Base-by-base conservation (phyloP, 805 yeast genomes). In the Huiozyma naganishii region DNA sequence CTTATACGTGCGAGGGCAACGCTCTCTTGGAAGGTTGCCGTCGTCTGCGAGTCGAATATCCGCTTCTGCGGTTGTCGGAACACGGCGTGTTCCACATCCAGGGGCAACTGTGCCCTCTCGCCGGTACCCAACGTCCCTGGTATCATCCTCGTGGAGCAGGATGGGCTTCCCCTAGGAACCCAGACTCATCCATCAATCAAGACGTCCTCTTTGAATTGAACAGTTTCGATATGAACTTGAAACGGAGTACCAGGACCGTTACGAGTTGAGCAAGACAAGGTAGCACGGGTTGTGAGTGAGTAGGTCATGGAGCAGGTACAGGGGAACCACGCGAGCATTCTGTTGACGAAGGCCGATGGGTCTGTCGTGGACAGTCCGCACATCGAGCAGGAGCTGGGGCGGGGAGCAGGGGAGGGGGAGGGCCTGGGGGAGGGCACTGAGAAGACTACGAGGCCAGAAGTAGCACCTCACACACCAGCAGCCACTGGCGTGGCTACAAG, bases 11-110 rank as follows among this genome's bases (percentile, higher is more conserved):
- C 23, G 9, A 8, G 1, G 78, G 74, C 0, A 62, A 48, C 6
- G 80, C 74, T 8, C 57, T 52, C 27, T 8, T 71, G 76, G 55
- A 76, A 76, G 7, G 53, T 48, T 4, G 54, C 57, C 0, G 74
- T 66, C 6, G 70, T 73, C 13, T 55, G 54, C 1, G 70, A 49
- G 39, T 70, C 72, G 43, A 69, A 62, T 29, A 76, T 76, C 36
- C 68, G 58, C 49, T 75, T 76, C 5, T 52, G 57, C 0, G 80
- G 79, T 4, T 47, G 52, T 0, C 51, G 37, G 41, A 58, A 68
- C 29, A 46, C 39, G 27, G 59, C 50, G 33, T 11, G 23, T 17
- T 17, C 23, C 23, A 17, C 23, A 17, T 17, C 23, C 23, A 17
- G 23, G 23, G 23, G 23, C 23, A 17, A 4, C 23, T 17, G 23